Base-by-base conservation (phyloP, 2,329 filamentous ascomycete species). In the Stenocarpella maydis region DNA sequence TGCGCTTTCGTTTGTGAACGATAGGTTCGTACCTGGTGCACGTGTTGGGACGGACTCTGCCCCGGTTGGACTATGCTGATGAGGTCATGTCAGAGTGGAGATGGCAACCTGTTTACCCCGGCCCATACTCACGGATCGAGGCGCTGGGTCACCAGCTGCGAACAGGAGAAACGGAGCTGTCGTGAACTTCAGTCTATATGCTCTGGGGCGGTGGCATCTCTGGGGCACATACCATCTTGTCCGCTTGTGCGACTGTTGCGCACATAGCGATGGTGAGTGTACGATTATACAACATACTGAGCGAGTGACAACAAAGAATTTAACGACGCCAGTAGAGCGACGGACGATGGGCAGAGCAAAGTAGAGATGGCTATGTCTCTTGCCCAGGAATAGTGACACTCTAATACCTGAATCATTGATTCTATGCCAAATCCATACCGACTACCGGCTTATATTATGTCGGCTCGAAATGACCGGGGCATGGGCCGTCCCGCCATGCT, bases 31-130 rank as follows among this genome's bases (percentile, higher is more conserved):
- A 63, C 58, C 58, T 84, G 86, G 74, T 89, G 87, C 4, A 87
- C 82, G 76, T 89, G 87, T 15, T 78, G 76, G 8, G 85, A 82
- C 3, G 86, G 84, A 45, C 85, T 80, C 4, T 70, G 54, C 3
- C 86, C 86, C 12, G 76, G 74, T 67, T 77, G 77, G 45, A 78
- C 77, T 2, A 78, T 24, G 1, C 65, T 67, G 31, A 52, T 19
- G n/a, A 19, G 9, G 6, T 2, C 15, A 6, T 24, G 34, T 55
- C 19, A 58, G 43, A 52, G n/a, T 28, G 14, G 3, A 19, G n/a
- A 41, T 2, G 5, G 8, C 19, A n/a, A 47, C 4, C 14, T 21
- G 10, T 17, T 4, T 19, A 8, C 8, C 14, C 28, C 21, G 8
- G 15, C 14, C 0, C 2, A 28, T n/a, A 53, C 65, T 67, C 24